phyloP scores from a whole-genome alignment of 129 eudicot species.

The Ambrosia trifida region DNA sequence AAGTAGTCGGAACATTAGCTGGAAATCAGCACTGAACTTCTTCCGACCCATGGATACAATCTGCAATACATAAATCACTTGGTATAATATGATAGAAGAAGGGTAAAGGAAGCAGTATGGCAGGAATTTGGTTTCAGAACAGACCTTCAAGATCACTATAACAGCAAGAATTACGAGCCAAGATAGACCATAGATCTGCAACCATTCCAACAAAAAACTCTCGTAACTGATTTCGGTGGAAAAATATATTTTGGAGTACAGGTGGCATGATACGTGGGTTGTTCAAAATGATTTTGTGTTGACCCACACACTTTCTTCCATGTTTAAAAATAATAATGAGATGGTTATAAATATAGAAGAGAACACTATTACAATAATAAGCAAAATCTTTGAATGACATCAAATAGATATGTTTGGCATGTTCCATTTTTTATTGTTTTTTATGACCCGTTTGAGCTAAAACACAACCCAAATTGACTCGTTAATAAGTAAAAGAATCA shows the following conservation, averaged over 20 bases:
- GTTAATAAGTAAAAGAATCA: neutral
- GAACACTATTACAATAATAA: neutral
- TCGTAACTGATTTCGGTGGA: neutral
- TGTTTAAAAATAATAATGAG: neutral
- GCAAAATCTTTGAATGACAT: neutral
- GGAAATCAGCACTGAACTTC: constrained; percentile 96
- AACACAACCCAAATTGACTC: constrained; percentile 2
- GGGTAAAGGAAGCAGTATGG: constrained; percentile 1
- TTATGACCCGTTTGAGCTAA: neutral
- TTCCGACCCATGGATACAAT: constrained; percentile 91
- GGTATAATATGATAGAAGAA: neutral
- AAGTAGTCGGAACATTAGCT: constrained; percentile 92
- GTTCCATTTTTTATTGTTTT: neutral
- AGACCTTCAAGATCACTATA: constrained; percentile 78
- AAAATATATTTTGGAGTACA: constrained; percentile 7
- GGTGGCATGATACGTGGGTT: constrained; percentile 4
- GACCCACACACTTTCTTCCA: neutral
- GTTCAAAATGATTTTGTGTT: constrained; percentile 5
- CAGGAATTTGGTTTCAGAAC: constrained; percentile 16
- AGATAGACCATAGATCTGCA: constrained; percentile 89
- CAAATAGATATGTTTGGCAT: neutral
- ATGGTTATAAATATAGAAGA: neutral
- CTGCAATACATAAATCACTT: constrained; percentile 42
- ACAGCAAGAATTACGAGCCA: constrained; percentile 90
- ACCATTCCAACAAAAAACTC: constrained; percentile 29